Evolutionary conservation across 805 yeast species (phyloP), one percentile per base, ranked within the genome.

Genomic region (Ogataea ramenticola): DNA sequence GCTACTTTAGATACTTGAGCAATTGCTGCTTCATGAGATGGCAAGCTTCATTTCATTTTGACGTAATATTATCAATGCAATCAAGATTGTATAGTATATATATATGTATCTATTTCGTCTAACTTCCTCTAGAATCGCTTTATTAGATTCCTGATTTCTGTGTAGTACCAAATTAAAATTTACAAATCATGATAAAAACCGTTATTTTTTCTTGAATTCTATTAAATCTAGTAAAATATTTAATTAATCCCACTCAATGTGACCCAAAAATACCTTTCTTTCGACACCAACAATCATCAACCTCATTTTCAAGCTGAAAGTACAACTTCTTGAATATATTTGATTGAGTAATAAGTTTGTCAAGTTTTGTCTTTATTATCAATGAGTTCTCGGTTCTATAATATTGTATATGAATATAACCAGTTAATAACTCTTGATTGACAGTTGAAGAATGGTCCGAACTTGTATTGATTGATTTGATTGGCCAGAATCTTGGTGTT

Each of bases 401-500:
- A 21, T 68, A 78, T 58, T 87, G 96, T 11, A 91, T 72, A 57
- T 93, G 98, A 14, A 91, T 71, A 51, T 82, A 85, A 1, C 99
- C 99, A 3, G 80, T 70, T 20, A 85, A 60, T 22, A 66, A 64
- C 5, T 51, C 54, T 63, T 67, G 15, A 62, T 71, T 4, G 91
- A 86, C 98, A 98, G 27, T 7, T 24, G 27, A 10, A 7, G 27
- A 6, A 24, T n/a, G n/a, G n/a, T 24, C 27, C 6, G 27, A 24
- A 24, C 27, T 24, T 10, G 27, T 15, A 9, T 29, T 12, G 11
- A 29, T 29, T 17, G 34, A 27, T n/a, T 63, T 67, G 14, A 62
- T 71, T 3, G 91, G 86, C 98, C 98, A 91, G 62, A 91, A 90
- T 53, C 96, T 74, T 10, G 98, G 97, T 0, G 88, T 83, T 0